A percentile compares a stretch with the other conserved stretches of the same genome.
Evolutionary conservation across 2,329 filamentous ascomycete species (phyloP).

Genomic region (Fusarium duplospermum): DNA sequence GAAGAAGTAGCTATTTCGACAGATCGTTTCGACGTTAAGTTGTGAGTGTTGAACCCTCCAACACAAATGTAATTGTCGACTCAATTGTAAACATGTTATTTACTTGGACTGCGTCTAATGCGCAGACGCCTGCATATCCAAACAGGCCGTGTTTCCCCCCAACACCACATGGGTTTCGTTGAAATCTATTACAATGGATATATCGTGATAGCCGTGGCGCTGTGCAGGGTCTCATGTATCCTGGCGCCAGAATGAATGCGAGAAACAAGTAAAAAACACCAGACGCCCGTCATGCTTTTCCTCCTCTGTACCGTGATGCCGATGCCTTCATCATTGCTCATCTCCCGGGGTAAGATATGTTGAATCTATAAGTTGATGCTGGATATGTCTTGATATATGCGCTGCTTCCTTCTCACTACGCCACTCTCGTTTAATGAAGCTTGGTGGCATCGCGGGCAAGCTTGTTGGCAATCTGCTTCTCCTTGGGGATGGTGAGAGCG

Average conservation of each 20-base stretch:
- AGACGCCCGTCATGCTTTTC: constrained; percentile 45
- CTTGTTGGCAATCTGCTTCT: constrained; percentile 69
- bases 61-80: not conserved
- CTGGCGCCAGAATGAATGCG: constrained; percentile 38
- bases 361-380: constrained; percentile 32
- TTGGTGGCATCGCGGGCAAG: constrained; percentile 54
- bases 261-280: constrained; percentile 37
- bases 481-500: constrained; percentile 84
- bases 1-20: constrained; percentile 48
- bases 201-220: constrained; percentile 29
- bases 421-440: constrained; percentile 43
- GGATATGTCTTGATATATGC: constrained; percentile 21
- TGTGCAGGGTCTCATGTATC: constrained; percentile 19
- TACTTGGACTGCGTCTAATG: constrained; percentile 11
- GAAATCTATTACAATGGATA: constrained; percentile 44
- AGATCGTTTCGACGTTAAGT: constrained; percentile 25
- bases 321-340: constrained; percentile 15
- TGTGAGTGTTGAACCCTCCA: not conserved
- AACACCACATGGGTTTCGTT: constrained; percentile 36
- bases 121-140: constrained; percentile 35
- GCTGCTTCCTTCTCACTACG: constrained; percentile 7
- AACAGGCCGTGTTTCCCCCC: constrained; percentile 9
- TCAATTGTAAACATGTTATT: constrained; percentile 9
- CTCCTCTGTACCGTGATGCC: constrained; percentile 33
- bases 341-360: constrained; percentile 21